These are phyloP conservation scores for Selaginella tamariscina DNA, from an alignment of 75 land plant genomes.

Conservation along the genomic window DNA sequence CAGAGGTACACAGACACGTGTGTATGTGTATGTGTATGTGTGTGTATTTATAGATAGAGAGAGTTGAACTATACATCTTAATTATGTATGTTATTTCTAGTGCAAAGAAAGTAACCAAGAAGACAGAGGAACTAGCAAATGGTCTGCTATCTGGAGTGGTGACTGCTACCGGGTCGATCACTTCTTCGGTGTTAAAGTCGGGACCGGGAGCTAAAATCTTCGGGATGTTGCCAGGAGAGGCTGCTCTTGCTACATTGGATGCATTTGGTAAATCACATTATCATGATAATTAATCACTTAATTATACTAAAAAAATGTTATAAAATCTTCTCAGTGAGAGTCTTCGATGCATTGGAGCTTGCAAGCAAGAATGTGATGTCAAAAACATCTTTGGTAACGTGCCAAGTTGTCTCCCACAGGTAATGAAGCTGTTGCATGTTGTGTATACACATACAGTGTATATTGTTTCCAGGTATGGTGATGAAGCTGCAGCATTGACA, in stretches of 20 bases:
- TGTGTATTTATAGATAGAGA: too few species aligned
- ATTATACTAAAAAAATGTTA: not conserved
- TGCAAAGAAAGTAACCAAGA: not conserved
- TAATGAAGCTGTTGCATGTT: conserved; percentile 14
- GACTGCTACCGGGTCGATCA: not conserved
- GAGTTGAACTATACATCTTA: not conserved
- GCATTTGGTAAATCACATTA: not conserved
- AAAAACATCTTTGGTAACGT: conserved; percentile 41
- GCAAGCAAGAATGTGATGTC: conserved; percentile 54
- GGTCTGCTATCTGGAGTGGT: not conserved
- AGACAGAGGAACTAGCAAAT: not conserved
- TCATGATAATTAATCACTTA: not conserved
- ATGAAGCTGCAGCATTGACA: conserved; percentile 60
- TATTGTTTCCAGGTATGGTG: conserved; percentile 49
- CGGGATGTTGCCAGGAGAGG: not conserved
- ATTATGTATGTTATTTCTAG: not conserved
- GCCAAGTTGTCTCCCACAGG: conserved; percentile 52
- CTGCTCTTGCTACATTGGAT: not conserved
- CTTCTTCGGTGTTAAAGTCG: not conserved
- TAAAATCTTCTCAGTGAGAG: conserved; percentile 46
- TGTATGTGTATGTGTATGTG: too few species aligned
- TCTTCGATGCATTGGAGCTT: conserved; percentile 71
- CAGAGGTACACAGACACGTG: too few species aligned
- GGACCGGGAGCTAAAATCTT: not conserved
- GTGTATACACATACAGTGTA: not conserved